Evolutionary conservation across 768 basidiomycete species (phyloP), one percentile per base, ranked within the genome.

Genomic region (Calocybe cyanea): DNA sequence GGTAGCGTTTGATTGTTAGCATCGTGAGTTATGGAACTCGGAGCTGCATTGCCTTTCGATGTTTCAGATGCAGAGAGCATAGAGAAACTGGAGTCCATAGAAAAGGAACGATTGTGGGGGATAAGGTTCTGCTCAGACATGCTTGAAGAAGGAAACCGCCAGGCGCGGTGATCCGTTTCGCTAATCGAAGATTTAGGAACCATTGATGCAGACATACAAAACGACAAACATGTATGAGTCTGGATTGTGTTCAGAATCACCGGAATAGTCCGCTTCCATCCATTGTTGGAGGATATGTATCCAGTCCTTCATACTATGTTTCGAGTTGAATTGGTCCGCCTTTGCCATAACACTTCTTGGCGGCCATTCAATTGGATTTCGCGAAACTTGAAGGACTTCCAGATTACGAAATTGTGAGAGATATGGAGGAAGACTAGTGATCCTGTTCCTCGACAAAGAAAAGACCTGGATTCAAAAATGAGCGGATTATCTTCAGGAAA

Each of bases 331-430:
- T 20, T 73, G 69, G 35, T 61, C 66, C 9, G 66, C 60, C 14
- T 62, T 57, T 35, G 76, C 75, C 60, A 85, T 59, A 11, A 86
- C 67, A 38, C 68, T 47, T 50, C 70, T 76, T 6, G 90, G 87
- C 0, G 95, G 95, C 92, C 93, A 98, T 63, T 92, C 87, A 31
- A 96, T 76, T 2, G 94, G 94, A 59, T 99, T 98, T 51, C 85
- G 81, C 52, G 95, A 93, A 7, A 89, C 70, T 63, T 90, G 90
- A 55, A 98, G 72, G 24, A 96, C 76, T 38, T 81, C 80, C 32
- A 99, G 72, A 41, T 76, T 70, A 23, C 66, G 66, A 60, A 96
- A 95, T 41, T 82, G 76, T 3, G 76, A 63, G 39, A 99, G 62
- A 63, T 94, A 98, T 7, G 71, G 56, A 2, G 95, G 96, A 2